phyloP scores from a whole-genome alignment of 2,329 filamentous ascomycete species.

The Cordyceps pruinosa region DNA sequence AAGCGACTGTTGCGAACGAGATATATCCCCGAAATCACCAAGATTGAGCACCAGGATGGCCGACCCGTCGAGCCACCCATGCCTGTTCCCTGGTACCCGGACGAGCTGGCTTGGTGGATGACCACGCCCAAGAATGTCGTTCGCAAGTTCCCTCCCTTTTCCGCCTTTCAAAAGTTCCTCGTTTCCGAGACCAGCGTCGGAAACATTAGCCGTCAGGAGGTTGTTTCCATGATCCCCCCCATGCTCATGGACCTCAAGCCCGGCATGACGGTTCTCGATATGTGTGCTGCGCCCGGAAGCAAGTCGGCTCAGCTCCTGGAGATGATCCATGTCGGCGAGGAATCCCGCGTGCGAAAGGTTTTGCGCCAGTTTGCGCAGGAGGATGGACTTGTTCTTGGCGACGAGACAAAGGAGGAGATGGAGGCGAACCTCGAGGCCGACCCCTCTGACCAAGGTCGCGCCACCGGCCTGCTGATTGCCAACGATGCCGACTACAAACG shows the following conservation, averaged over 20 bases:
- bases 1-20: slow-evolving; percentile 79
- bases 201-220: slow-evolving; percentile 95
- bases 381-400: slow-evolving; percentile 47
- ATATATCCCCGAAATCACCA: slow-evolving; percentile 85
- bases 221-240: slow-evolving; percentile 98
- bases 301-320: slow-evolving; percentile 95
- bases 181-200: slow-evolving; percentile 95
- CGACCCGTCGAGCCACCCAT: slow-evolving; percentile 73
- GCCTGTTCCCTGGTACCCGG: slow-evolving; percentile 86
- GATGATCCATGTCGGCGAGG: slow-evolving; percentile 88
- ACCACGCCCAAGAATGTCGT: slow-evolving; percentile 95
- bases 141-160: slow-evolving; percentile 87
- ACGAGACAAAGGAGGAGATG: slow-evolving; percentile 40
- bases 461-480: slow-evolving; percentile 86
- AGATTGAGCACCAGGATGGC: slow-evolving; percentile 77
- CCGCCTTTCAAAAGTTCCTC: slow-evolving; percentile 93
- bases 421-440: slow-evolving; percentile 51
- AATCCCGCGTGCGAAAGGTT: slow-evolving; percentile 71
- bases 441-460: slow-evolving; percentile 69
- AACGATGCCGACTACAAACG: slow-evolving; percentile 97
- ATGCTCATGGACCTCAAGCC: slow-evolving; percentile 85
- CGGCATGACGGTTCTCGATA: slow-evolving; percentile 87
- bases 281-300: slow-evolving; percentile 94
- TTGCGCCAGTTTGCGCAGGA: slow-evolving; percentile 57
- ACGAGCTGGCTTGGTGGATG: slow-evolving; percentile 95